A percentile compares a stretch with the other conserved stretches of the same genome.
Conservation (phyloP, 805 yeast genomes). For the Kuraishia hungarica region DNA sequence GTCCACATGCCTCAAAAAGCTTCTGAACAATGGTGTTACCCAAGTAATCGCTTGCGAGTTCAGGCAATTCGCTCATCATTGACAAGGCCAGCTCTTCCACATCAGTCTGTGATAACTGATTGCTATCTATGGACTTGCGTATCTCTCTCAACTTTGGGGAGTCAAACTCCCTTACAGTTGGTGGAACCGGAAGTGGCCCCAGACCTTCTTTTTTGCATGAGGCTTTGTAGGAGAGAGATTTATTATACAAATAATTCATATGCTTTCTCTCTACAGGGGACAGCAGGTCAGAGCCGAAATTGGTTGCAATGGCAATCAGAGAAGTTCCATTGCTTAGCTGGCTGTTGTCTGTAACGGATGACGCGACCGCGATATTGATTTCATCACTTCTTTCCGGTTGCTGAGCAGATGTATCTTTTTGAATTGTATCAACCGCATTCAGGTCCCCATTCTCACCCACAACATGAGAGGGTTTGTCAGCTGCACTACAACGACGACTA, state of each 20-base stretch:
- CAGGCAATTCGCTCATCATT: constrained; percentile 85
- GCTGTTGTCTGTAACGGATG: not conserved
- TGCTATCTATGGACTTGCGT: constrained; percentile 61
- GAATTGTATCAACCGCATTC: too few relatives aligned
- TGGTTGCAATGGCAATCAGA: constrained; percentile 5
- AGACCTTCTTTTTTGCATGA: constrained; percentile 35
- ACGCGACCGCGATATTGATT: not conserved
- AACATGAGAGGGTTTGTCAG: not conserved
- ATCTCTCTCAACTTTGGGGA: constrained; percentile 84
- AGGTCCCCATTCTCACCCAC: too few relatives aligned
- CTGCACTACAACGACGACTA: not conserved
- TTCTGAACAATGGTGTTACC: constrained; percentile 96
- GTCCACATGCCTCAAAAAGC: constrained; percentile 64
- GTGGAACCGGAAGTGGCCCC: constrained; percentile 74
- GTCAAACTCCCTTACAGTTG: constrained; percentile 65
- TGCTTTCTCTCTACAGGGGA: constrained; percentile 13
- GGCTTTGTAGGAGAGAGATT: constrained; percentile 36
- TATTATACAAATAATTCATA: constrained; percentile 35
- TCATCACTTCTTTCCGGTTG: not conserved
- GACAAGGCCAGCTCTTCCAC: constrained; percentile 76
- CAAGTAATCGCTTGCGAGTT: constrained; percentile 81
- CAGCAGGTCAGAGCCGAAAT: not conserved
- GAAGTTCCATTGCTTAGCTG: not conserved
- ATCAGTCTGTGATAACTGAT: constrained; percentile 45
- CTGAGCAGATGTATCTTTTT: not conserved